Evolutionary conservation across 768 basidiomycete genomes (phyloP).

Genomic region (Rickenella mellea): DNA sequence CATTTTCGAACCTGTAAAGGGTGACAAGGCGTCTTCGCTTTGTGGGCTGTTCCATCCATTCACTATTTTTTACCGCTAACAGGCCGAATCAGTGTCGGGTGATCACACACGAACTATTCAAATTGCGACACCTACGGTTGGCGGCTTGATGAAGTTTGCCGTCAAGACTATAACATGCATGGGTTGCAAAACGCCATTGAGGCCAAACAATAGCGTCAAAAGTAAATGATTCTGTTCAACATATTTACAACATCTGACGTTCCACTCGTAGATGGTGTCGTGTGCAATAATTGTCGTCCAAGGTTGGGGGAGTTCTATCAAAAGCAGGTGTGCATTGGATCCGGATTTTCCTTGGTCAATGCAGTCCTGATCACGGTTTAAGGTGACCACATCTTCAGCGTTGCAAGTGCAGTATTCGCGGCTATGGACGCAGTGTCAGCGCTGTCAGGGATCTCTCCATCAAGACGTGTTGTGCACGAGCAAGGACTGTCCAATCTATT

Average conservation of each 20-base stretch:
- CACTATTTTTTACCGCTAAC: conserved; percentile 1
- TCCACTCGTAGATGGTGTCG: conserved; percentile 61
- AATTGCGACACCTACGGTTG: conserved; percentile 92
- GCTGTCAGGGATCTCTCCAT: conserved; percentile 97
- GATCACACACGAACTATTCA: conserved; percentile 94
- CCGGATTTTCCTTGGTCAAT: background rate
- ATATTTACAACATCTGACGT: background rate
- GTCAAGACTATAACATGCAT: conserved; percentile 93
- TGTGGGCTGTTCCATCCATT: conserved; percentile 35
- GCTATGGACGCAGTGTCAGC: conserved; percentile 97
- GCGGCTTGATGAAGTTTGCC: conserved; percentile 97
- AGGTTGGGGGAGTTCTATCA: conserved; percentile 85
- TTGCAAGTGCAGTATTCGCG: conserved; percentile 88
- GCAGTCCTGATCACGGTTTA: background rate
- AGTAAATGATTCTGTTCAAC: conserved; percentile 30
- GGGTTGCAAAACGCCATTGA: conserved; percentile 87
- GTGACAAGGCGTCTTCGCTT: conserved; percentile 79
- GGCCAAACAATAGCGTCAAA: conserved; percentile 62
- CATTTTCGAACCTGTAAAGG: conserved; percentile 96
- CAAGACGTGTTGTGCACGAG: conserved; percentile 97
- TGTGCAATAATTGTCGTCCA: conserved; percentile 89
- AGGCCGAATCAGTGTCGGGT: conserved; percentile 62
- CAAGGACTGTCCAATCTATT: conserved; percentile 98
- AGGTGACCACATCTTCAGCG: conserved; percentile 53
- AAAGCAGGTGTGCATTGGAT: conserved; percentile 55